Evolutionary conservation across 1,139 yeast genomes (phyloP).

Genomic region (Protomyces lactucae-debilis): DNA sequence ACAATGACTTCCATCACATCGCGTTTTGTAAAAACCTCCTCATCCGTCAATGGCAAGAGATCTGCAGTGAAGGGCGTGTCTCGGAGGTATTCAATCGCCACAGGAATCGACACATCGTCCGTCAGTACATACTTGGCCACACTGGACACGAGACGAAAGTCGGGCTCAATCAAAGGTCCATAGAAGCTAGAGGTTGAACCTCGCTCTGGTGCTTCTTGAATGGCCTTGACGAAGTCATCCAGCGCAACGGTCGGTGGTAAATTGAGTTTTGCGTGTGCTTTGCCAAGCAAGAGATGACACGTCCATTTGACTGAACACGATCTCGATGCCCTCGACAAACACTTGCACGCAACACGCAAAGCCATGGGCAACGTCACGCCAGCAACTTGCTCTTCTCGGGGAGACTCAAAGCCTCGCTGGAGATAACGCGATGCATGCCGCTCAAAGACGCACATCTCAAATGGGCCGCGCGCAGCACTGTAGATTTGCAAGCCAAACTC

Average conservation of each 20-base stretch:
- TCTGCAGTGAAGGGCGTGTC: constrained; percentile 32
- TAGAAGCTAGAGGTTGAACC: constrained; percentile 41
- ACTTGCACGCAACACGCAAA: constrained; percentile 7
- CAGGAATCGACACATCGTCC: constrained; percentile 38
- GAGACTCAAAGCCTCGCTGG: background rate
- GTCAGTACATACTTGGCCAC: constrained; percentile 47
- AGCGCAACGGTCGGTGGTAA: constrained; percentile 35
- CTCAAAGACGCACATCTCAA: constrained; percentile 44
- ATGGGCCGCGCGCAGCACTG: constrained; percentile 55
- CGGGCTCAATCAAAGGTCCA: constrained; percentile 43
- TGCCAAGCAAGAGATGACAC: constrained; percentile 53
- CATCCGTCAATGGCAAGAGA: background rate
- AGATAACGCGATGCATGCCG: constrained; percentile 1
- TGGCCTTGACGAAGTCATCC: constrained; percentile 34
- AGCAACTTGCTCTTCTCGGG: background rate
- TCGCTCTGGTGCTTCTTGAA: constrained; percentile 40
- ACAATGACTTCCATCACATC: constrained; percentile 26
- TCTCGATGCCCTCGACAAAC: constrained; percentile 36
- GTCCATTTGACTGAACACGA: constrained; percentile 55
- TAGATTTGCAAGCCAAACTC: constrained; percentile 59
- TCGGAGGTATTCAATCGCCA: constrained; percentile 45
- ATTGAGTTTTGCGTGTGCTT: constrained; percentile 51
- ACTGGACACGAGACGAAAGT: constrained; percentile 55
- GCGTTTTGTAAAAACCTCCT: constrained; percentile 4
- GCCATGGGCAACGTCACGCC: constrained; percentile 1